A percentile compares a stretch with the other conserved stretches of the same genome.
Evolutionary conservation across 176 grass and related monocot genomes (phyloP).

Genomic region (Rhynchospora pubera): DNA sequence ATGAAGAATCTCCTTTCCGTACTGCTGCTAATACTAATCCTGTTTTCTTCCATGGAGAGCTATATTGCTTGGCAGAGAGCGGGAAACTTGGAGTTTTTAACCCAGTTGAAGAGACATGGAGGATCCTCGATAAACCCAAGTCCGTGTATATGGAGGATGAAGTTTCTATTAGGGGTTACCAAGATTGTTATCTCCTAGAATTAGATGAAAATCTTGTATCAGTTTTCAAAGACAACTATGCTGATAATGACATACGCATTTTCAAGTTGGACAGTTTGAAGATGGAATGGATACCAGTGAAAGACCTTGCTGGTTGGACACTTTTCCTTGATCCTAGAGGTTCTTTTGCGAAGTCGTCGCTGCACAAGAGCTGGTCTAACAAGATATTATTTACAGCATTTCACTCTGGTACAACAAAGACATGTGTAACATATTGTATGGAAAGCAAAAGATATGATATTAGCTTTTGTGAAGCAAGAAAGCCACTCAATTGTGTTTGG

Average conservation of each 20-base stretch:
- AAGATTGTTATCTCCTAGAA: slow-evolving; percentile 2
- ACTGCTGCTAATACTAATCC: background rate
- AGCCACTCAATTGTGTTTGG: slow-evolving; percentile 12
- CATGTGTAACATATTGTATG: background rate
- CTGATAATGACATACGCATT: background rate
- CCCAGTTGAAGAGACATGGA: slow-evolving; percentile 18
- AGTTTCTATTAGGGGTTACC: background rate
- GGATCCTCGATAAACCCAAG: slow-evolving; percentile 21
- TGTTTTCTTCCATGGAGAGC: slow-evolving; percentile 6
- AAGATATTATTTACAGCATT: background rate
- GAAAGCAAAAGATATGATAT: background rate
- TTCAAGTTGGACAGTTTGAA: background rate
- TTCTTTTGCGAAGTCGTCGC: background rate
- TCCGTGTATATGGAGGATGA: background rate
- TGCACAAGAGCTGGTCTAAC: background rate
- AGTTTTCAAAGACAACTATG: background rate
- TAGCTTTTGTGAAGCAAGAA: background rate
- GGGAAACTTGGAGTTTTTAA: slow-evolving; percentile 32
- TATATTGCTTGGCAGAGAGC: slow-evolving; percentile 10
- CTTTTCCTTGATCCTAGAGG: background rate
- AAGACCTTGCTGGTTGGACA: background rate
- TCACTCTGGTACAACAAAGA: background rate
- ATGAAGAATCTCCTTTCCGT: background rate
- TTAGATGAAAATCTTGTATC: background rate
- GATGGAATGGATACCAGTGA: background rate